Base-by-base conservation (phyloP, 2,329 filamentous ascomycete genomes). In the Diaporthe caulivora region DNA sequence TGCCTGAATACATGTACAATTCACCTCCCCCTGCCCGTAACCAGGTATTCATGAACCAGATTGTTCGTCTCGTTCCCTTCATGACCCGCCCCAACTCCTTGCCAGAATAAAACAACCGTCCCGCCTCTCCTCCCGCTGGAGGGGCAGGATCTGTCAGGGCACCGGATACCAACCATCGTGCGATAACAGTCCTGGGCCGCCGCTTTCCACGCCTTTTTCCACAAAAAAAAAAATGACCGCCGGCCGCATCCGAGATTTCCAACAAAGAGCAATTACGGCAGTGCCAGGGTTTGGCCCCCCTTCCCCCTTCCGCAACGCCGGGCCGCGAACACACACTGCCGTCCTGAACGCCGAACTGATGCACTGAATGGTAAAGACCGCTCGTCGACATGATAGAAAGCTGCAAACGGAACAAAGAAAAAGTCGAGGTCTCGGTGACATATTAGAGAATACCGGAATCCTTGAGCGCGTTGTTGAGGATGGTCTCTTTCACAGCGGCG, bases 401-500 rank as follows among this genome's bases (percentile, higher is more conserved):
- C 37, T 55, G 58, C 21, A 62, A 55, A 24, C 68, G 47, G 58
- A 68, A 55, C 71, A 72, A 34, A 73, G 71, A 40, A 71, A 57
- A 62, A 31, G 57, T 40, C n/a, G 57, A 71, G 11, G 40, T 54
- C 37, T 60, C 62, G 47, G 47, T 49, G 29, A 69, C 34, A 76
- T 77, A 80, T 93, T 84, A 95, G 79, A 99, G 91, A 83, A 99
- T 98, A 78, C 97, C 97, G 29, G 97, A 98, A 83, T 99, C 97
- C 86, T 97, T 98, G 78, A 99, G 90, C 62, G 97, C 97, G 82
- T 99, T 99, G 84, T 98, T 97, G 78, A 99, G 86, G 80, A 99
- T 99, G 44, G 97, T 99, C 85, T 99, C 97, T 83, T 99, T 99
- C 75, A 99, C 97, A 11, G 97, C 97, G 44, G 96, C 97, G 84